Conservation (phyloP, 2,329 filamentous ascomycete species). For the Verticillium zaregamsianum region DNA sequence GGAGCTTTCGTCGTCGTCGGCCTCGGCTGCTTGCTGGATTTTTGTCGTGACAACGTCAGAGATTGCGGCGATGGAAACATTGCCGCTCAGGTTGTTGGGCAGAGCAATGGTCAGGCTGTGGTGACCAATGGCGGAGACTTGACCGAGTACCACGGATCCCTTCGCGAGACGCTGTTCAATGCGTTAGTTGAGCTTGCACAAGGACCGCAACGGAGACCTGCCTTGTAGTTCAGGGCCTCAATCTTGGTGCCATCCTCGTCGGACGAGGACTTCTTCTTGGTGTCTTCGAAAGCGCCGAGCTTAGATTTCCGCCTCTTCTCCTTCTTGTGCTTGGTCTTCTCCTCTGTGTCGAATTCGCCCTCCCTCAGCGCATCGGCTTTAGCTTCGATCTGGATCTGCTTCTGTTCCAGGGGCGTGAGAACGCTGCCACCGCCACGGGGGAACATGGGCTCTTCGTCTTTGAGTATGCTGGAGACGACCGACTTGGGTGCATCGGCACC, state of each 20-base stretch:
- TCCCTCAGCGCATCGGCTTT: conserved; percentile 90
- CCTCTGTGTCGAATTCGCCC: conserved; percentile 47
- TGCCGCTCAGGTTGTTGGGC: conserved; percentile 89
- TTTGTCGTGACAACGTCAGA: conserved; percentile 74
- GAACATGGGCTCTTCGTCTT: conserved; percentile 84
- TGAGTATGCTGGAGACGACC: conserved; percentile 40
- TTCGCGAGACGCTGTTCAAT: conserved; percentile 66
- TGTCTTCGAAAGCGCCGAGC: conserved; percentile 40
- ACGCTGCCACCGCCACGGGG: conserved; percentile 89
- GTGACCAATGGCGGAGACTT: conserved; percentile 75
- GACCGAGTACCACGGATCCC: conserved; percentile 83
- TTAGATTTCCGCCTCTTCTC: conserved; percentile 47
- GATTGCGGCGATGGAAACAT: conserved; percentile 86
- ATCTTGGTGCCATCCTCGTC: conserved; percentile 63
- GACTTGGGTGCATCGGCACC: conserved; percentile 25
- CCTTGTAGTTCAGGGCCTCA: conserved; percentile 87
- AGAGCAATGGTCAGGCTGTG: conserved; percentile 77
- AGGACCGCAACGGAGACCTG: conserved; percentile 30
- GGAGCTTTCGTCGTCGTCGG: conserved; percentile 49
- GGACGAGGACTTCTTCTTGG: conserved; percentile 48
- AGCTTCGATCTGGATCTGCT: conserved; percentile 92
- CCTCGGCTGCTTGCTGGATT: conserved; percentile 65
- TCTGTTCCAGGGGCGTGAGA: conserved; percentile 88
- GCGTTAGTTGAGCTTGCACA: conserved; percentile 23
- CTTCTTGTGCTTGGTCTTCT: conserved; percentile 36